Conservation (phyloP, 768 basidiomycete genomes). For the Cystoderma amianthinum region DNA sequence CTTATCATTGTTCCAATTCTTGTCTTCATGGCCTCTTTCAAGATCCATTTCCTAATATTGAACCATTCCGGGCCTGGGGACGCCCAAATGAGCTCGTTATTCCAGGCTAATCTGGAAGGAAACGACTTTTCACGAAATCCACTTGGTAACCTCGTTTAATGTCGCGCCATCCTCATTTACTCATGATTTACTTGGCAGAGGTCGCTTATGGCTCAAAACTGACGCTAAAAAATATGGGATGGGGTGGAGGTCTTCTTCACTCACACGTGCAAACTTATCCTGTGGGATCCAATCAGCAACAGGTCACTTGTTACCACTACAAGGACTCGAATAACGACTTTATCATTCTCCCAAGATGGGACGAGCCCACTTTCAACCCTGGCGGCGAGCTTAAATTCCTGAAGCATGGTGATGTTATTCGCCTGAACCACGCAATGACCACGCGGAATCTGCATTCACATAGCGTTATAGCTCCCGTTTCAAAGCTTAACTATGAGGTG, state of each 20-base stretch:
- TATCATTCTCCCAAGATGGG: constrained; percentile 77
- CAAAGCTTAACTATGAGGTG: constrained; percentile 87
- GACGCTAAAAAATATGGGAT: constrained; percentile 96
- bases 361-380: constrained; percentile 57
- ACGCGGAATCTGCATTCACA: constrained; percentile 93
- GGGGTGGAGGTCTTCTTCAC: constrained; percentile 93
- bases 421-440: constrained; percentile 78
- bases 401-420: constrained; percentile 68
- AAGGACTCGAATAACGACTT: constrained; percentile 98
- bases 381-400: constrained; percentile 67
- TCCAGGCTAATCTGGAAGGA: constrained; percentile 93
- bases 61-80: constrained; percentile 96
- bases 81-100: constrained; percentile 96
- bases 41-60: constrained; percentile 91
- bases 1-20: constrained; percentile 86
- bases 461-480: constrained; percentile 76
- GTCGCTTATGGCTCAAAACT: constrained; percentile 86
- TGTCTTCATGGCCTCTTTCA: constrained; percentile 93
- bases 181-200: constrained; percentile 41
- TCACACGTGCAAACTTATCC: constrained; percentile 97
- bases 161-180: not conserved
- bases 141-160: constrained; percentile 44
- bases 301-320: constrained; percentile 99
- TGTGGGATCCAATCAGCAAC: constrained; percentile 87
- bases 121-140: constrained; percentile 93